phyloP scores from a whole-genome alignment of 768 basidiomycete genomes.

The Suillus plorans region DNA sequence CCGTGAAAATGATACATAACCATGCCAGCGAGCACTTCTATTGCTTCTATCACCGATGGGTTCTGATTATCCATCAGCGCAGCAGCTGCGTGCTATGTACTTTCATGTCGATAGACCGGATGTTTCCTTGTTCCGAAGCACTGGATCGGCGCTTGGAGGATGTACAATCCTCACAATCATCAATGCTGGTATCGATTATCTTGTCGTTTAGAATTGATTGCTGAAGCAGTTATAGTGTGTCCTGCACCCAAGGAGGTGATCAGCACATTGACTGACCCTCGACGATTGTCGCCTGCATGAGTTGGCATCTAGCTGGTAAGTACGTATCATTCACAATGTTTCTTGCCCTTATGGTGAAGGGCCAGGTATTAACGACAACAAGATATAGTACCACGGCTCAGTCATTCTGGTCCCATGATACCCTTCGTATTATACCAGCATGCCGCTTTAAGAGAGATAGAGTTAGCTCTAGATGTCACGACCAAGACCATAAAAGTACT shows the following conservation, averaged over 20 bases:
- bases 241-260: background rate
- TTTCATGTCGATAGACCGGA: too few species aligned
- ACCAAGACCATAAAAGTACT: slow-evolving; percentile 22
- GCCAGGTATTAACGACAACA: background rate
- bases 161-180: too few species aligned
- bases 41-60: too few species aligned
- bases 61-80: too few species aligned
- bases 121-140: too few species aligned
- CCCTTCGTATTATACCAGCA: slow-evolving; percentile 41
- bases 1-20: too few species aligned
- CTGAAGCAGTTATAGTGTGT: background rate
- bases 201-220: background rate
- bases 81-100: too few species aligned
- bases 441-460: slow-evolving; percentile 39
- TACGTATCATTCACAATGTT: background rate
- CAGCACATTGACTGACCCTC: background rate
- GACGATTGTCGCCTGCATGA: background rate
- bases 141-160: background rate
- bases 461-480: slow-evolving; percentile 8
- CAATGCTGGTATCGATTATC: background rate
- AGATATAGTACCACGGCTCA: background rate
- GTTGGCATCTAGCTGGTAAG: background rate
- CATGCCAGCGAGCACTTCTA: too few species aligned
- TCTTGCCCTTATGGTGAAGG: background rate
- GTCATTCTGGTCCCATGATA: background rate